These are phyloP conservation scores for Senecio squalidus DNA, from an alignment of 140 eudicot genomes.

Conservation along the genomic window DNA sequence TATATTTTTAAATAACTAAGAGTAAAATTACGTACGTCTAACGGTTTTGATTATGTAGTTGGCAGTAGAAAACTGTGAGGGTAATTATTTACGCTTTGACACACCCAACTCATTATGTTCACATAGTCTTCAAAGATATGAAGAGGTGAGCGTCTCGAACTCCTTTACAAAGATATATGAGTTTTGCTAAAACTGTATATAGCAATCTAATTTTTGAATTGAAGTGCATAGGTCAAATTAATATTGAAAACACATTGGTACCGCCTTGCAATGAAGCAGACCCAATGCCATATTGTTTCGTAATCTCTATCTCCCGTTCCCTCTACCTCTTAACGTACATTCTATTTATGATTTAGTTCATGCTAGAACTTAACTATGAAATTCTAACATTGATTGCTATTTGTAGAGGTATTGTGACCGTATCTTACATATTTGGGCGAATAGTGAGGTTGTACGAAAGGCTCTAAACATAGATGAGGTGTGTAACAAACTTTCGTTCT, in stretches of 20 bases:
- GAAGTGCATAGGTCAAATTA: conserved; percentile 16
- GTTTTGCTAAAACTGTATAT: neutral
- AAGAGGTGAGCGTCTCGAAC: neutral
- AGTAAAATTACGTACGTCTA: neutral
- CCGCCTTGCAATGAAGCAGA: conserved; percentile 6
- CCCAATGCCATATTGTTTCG: neutral
- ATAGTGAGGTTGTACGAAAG: neutral
- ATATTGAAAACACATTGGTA: conserved; percentile 9
- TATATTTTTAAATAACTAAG: neutral
- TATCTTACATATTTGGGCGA: too few relatives aligned
- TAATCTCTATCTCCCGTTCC: neutral
- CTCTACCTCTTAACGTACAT: too few relatives aligned
- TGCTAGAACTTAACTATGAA: too few relatives aligned
- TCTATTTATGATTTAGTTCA: too few relatives aligned
- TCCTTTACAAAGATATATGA: neutral
- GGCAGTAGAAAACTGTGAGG: conserved; percentile 1
- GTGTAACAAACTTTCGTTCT: neutral
- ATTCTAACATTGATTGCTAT: too few relatives aligned
- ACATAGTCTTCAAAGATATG: conserved; percentile 11
- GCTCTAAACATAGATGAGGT: neutral
- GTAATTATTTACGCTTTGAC: conserved; percentile 4
- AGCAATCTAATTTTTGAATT: conserved; percentile 6
- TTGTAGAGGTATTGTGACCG: too few relatives aligned
- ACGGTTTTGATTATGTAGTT: conserved; percentile 14
- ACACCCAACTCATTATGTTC: neutral